A percentile compares a stretch with the other conserved stretches of the same genome.
Conservation (phyloP, 371 early-diverging fungal genomes). For the Circinella umbellata region DNA sequence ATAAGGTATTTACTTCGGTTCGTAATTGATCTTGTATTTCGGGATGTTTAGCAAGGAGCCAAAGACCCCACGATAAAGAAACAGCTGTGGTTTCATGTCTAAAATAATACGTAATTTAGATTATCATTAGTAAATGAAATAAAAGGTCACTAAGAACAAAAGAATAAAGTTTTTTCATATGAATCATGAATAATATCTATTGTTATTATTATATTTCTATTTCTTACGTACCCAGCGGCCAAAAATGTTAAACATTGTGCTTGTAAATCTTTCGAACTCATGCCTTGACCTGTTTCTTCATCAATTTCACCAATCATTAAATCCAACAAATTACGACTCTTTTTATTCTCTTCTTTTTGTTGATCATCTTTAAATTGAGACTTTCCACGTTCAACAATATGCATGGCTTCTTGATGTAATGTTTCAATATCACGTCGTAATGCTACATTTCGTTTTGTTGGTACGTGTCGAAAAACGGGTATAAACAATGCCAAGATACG, state of each 20-base stretch:
- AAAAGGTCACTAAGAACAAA: not conserved
- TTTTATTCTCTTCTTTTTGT: constrained; percentile 1
- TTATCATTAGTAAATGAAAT: not conserved
- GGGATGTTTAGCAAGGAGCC: constrained; percentile 52
- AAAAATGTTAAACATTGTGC: constrained; percentile 33
- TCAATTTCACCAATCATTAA: constrained; percentile 39
- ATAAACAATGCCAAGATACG: constrained; percentile 43
- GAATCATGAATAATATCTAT: not conserved
- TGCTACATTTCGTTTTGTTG: constrained; percentile 34
- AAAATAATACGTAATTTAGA: not conserved
- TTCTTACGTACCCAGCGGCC: constrained; percentile 38
- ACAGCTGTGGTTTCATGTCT: constrained; percentile 18
- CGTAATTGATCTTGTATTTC: constrained; percentile 51
- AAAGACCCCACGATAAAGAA: constrained; percentile 57
- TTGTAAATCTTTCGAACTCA: constrained; percentile 29
- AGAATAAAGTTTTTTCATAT: not conserved
- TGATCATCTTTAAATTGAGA: constrained; percentile 10
- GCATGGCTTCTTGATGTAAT: constrained; percentile 40
- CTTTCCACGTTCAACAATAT: constrained; percentile 43
- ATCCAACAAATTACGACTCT: constrained; percentile 30
- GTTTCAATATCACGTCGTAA: constrained; percentile 27
- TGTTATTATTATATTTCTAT: not conserved
- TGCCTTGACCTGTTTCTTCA: constrained; percentile 38
- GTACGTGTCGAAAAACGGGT: constrained; percentile 39
- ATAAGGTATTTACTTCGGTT: constrained; percentile 41